Percentiles rank a stretch among this genome's conserved stretches.
Conservation (phyloP, 192 early-diverging fungal genomes). For the Backusella sp. region DNA sequence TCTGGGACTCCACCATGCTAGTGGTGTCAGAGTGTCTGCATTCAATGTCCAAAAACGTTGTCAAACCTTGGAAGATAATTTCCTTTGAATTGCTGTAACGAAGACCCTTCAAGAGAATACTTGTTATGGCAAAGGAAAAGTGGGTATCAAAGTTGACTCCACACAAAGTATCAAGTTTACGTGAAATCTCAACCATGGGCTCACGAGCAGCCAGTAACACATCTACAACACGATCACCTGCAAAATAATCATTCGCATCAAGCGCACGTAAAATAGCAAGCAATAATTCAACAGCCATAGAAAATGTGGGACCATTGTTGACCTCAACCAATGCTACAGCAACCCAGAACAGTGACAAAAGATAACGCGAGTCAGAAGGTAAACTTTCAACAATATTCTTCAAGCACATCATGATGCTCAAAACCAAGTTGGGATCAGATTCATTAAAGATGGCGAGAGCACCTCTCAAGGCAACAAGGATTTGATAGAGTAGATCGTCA, state of each 20-base stretch:
- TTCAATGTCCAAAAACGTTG: slow-evolving; percentile 73
- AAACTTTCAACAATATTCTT: slow-evolving; percentile 85
- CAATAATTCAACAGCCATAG: slow-evolving; percentile 66
- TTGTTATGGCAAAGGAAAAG: slow-evolving; percentile 84
- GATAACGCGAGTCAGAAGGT: slow-evolving; percentile 78
- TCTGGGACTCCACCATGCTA: slow-evolving; percentile 26
- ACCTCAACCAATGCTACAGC: slow-evolving; percentile 86
- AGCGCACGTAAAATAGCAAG: slow-evolving; percentile 73
- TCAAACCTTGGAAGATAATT: slow-evolving; percentile 66
- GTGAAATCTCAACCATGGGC: slow-evolving; percentile 69
- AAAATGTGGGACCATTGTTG: slow-evolving; percentile 78
- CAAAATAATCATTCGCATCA: slow-evolving; percentile 70
- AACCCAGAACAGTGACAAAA: slow-evolving; percentile 90
- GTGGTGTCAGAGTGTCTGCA: slow-evolving; percentile 43
- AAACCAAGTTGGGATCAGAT: slow-evolving; percentile 73
- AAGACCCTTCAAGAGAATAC: slow-evolving; percentile 81
- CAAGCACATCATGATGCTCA: slow-evolving; percentile 88
- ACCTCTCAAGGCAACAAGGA: slow-evolving; percentile 83
- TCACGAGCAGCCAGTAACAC: slow-evolving; percentile 70
- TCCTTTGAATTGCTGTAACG: slow-evolving; percentile 74
- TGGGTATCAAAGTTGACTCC: slow-evolving; percentile 85
- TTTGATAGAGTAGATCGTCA: slow-evolving; percentile 92
- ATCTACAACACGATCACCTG: slow-evolving; percentile 68
- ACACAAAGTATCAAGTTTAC: slow-evolving; percentile 67
- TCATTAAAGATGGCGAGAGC: slow-evolving; percentile 86